These are phyloP conservation scores for Mixia osmundae DNA, from an alignment of 1,284 basidiomycete genomes.

Conservation along the genomic window DNA sequence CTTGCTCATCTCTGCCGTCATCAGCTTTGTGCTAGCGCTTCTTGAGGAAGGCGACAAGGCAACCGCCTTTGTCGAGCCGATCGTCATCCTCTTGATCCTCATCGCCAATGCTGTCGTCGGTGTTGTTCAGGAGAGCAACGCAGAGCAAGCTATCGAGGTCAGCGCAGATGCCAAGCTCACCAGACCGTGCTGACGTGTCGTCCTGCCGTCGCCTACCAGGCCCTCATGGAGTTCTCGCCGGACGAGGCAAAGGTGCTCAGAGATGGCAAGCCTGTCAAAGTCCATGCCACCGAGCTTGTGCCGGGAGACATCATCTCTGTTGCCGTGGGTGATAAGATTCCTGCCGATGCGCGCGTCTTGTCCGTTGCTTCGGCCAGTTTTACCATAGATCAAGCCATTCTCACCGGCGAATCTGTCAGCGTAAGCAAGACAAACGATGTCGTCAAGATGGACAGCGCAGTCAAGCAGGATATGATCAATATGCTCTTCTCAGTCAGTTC, in stretches of 20 bases:
- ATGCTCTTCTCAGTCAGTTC: constrained; percentile 72
- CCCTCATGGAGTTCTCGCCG: constrained; percentile 78
- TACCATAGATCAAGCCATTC: constrained; percentile 75
- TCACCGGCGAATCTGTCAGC: constrained; percentile 74
- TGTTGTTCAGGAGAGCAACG: constrained; percentile 81
- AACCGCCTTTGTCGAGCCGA: constrained; percentile 70
- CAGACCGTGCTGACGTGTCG: background rate
- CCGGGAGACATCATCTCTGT: constrained; percentile 78
- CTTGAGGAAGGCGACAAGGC: constrained; percentile 45
- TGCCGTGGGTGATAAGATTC: constrained; percentile 77
- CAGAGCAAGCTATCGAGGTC: constrained; percentile 84
- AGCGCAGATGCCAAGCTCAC: constrained; percentile 20
- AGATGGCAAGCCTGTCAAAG: constrained; percentile 39
- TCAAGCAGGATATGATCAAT: constrained; percentile 89
- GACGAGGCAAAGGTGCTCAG: constrained; percentile 81
- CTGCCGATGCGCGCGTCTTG: constrained; percentile 72
- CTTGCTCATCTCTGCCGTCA: constrained; percentile 64
- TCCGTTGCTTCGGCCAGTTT: constrained; percentile 77
- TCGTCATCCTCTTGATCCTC: constrained; percentile 78
- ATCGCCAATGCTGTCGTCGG: constrained; percentile 83
- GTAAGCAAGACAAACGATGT: constrained; percentile 50
- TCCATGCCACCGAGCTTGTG: constrained; percentile 67
- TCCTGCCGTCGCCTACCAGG: constrained; percentile 29
- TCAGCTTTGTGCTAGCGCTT: constrained; percentile 70
- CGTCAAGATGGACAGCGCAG: constrained; percentile 45